Percentiles rank a stretch among this genome's conserved stretches.
phyloP scores from a whole-genome alignment of 805 yeast species.

The Candida silvicultrix region DNA sequence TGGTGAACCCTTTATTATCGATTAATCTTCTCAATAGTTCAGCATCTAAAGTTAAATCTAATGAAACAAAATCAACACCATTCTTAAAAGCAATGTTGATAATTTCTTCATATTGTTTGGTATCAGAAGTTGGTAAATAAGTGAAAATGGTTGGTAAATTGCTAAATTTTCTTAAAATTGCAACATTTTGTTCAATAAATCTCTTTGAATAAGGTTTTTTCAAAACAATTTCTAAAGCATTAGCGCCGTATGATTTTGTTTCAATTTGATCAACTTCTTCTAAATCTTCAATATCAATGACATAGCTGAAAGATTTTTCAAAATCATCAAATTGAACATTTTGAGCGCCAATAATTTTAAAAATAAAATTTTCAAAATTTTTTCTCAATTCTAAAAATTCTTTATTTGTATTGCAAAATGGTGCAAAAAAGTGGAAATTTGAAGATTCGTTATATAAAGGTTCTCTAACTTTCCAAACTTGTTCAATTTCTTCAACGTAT shows the following conservation, averaged over 20 bases:
- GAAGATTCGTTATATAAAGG: constrained; percentile 75
- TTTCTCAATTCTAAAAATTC: constrained; percentile 53
- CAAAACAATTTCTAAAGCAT: constrained; percentile 80
- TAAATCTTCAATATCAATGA: constrained; percentile 64
- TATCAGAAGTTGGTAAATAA: constrained; percentile 53
- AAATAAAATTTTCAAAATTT: constrained; percentile 53
- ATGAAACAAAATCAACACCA: constrained; percentile 77
- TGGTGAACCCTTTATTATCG: constrained; percentile 50
- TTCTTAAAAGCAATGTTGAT: constrained; percentile 59
- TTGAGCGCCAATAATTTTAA: constrained; percentile 52
- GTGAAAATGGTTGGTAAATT: constrained; percentile 77
- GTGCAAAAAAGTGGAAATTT: constrained; percentile 68
- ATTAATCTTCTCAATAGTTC: constrained; percentile 46
- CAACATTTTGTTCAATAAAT: constrained; percentile 70
- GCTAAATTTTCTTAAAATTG: constrained; percentile 56
- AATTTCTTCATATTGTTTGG: constrained; percentile 41
- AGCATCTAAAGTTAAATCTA: constrained; percentile 67
- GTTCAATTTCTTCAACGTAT: constrained; percentile 67
- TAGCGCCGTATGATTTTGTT: constrained; percentile 57
- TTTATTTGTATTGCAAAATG: constrained; percentile 51
- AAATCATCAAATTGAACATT: constrained; percentile 25
- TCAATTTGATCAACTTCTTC: constrained; percentile 44
- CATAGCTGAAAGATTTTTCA: constrained; percentile 59
- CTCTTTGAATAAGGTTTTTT: constrained; percentile 37
- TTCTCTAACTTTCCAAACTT: constrained; percentile 83